Conservation (phyloP, 2,329 filamentous ascomycete species). For the Bisporella sp. region DNA sequence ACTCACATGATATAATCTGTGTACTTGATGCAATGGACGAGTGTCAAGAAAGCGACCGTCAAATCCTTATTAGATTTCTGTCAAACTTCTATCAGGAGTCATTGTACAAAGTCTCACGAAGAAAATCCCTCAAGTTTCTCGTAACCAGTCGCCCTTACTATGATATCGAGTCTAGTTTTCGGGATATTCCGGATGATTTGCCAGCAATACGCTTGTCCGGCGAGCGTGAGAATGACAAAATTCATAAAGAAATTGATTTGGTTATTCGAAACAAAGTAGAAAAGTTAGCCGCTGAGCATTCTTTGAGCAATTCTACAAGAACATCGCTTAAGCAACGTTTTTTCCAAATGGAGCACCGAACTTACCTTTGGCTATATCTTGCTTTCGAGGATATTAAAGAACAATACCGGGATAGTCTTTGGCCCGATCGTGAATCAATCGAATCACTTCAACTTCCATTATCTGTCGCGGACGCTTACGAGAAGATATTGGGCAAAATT, state of each 20-base stretch:
- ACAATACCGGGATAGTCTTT: background rate
- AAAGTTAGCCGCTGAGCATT: background rate
- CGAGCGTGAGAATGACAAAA: constrained; percentile 4
- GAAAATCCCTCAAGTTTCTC: constrained; percentile 23
- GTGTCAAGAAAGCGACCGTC: constrained; percentile 1
- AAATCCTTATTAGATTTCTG: background rate
- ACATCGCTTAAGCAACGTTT: constrained; percentile 1
- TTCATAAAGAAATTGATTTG: constrained; percentile 6
- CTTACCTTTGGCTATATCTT: constrained; percentile 11
- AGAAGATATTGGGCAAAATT: constrained; percentile 28
- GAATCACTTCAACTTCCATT: constrained; percentile 8
- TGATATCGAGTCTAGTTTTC: constrained; percentile 2
- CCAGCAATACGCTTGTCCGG: constrained; percentile 2
- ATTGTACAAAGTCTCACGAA: too few relatives aligned
- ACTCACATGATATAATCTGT: constrained; percentile 26
- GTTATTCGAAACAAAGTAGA: constrained; percentile 3
- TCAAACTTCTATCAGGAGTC: background rate
- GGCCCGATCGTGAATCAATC: background rate
- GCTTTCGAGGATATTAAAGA: constrained; percentile 4
- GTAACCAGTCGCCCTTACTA: constrained; percentile 7
- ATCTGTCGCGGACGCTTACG: constrained; percentile 27
- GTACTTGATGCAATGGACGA: constrained; percentile 37
- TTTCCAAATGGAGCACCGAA: constrained; percentile 2
- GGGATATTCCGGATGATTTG: background rate
- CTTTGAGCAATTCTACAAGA: background rate